Percentiles rank a stretch among this genome's conserved stretches.
Evolutionary conservation across 2,329 filamentous ascomycete genomes (phyloP).

Genomic region (Colletotrichum sidae): DNA sequence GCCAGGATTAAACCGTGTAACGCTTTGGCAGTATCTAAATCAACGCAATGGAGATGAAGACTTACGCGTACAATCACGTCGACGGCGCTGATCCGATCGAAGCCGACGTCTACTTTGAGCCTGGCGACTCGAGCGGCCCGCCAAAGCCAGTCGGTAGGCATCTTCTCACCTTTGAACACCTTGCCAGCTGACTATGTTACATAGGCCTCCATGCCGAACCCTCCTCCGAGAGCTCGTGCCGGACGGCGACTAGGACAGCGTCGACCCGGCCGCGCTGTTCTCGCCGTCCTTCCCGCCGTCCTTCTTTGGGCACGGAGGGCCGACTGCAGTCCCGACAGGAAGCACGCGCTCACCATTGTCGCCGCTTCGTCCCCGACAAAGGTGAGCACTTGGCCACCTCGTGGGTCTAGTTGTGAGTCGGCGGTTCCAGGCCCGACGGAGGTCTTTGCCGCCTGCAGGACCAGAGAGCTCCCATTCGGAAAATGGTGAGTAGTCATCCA

Average conservation of each 20-base stretch:
- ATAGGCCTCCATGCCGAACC: not conserved
- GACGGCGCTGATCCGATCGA: not conserved
- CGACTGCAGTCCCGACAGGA: no score
- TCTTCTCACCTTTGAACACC: not conserved
- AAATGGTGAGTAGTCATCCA: no score
- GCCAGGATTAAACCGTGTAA: not conserved
- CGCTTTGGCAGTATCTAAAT: not conserved
- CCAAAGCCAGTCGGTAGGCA: slow-evolving; percentile 4
- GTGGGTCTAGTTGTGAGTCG: no score
- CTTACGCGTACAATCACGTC: not conserved
- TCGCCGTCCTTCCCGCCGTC: slow-evolving; percentile 1
- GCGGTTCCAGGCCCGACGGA: no score
- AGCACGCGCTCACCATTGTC: no score
- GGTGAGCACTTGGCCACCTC: no score
- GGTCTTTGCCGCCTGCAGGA: no score
- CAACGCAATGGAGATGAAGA: not conserved
- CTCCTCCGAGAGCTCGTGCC: not conserved
- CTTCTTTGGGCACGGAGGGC: slow-evolving; percentile 1
- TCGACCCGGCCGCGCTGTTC: not conserved
- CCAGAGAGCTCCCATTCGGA: no score
- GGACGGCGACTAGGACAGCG: not conserved
- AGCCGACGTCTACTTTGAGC: not conserved
- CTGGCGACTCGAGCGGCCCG: not conserved
- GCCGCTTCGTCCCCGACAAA: no score
- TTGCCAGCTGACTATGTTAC: not conserved